Evolutionary conservation across 169 alveolate species (phyloP), one percentile per base, ranked within the genome.

Genomic region (Eimeria necatrix): DNA sequence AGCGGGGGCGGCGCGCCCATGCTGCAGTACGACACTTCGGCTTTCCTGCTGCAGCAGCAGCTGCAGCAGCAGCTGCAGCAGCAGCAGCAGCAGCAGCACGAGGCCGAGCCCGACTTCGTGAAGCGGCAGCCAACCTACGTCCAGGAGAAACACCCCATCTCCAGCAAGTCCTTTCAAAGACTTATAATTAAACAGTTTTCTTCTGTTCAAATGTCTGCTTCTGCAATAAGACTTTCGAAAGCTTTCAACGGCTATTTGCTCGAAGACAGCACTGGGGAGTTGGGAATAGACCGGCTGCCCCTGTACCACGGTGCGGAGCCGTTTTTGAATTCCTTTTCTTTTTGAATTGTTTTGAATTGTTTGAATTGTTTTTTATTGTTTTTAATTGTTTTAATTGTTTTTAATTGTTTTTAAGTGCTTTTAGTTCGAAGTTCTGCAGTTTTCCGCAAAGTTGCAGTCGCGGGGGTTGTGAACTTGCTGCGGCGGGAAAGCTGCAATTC

Each of bases 111-210:
- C 32, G 81, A 71, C 14, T n/a, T n/a, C 49, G 51, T 5, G 16
- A 7, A 22, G 81, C 41, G 81, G 16, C 81, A 24, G 51, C 81
- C 53, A 71, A 71, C 81, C 9, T 71, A 71, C 22, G 81, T 71
- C 16, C 81, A 71, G 14, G 81, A 24, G 81, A 71, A 71, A 32
- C 6, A 71, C 32, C 81, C 81, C 10, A 71, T 86, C 14, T 86
- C 93, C 2, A 32, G 84, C 9, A 49, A 53, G 22, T 56, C 93
- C 14, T 24, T 86, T 16, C 93, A 86, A 7, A 24, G 93, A 22
- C 61, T 86, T 5, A 49, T 86, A 59, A 86, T 86, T n/a, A 86
- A 86, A 46, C 93, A 86, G 68, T 86, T 86, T 74, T 32, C 46
- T 14, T 46, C 71, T 24, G 51, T 24, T 22, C 61, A 14, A 2